Base-by-base conservation (phyloP, 129 eudicot species). In the Escallonia rubra region DNA sequence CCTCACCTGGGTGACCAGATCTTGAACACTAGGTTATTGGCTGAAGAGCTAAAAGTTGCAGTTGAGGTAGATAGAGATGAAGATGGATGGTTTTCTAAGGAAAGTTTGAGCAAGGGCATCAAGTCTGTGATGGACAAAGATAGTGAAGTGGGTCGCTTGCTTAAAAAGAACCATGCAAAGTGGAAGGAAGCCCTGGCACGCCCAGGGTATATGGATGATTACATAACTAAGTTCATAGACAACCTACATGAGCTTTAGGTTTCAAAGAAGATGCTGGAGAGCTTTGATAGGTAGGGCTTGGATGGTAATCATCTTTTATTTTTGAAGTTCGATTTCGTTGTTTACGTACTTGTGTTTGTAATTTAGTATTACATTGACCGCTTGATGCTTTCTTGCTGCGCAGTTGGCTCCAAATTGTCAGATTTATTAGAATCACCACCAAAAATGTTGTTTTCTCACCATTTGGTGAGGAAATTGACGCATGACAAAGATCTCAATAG, bases 1-100 rank as follows among this genome's bases (percentile, higher is more conserved):
- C 89, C 89, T 10, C 74, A 72, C 7, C n/a, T 76, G 57, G 85
- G 74, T 64, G 89, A 83, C 60, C 85, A 83, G 15, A 73, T 79
- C 1, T 8, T 83, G 64, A 83, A 83, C 64, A 61, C 89, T 2
- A 72, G 82, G 66, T 14, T 83, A 8, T 60, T 83, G 69, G 82
- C 77, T 8, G 77, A 64, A 47, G 89, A 83, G 46, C 42, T 83
- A 15, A 70, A 76, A 69, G 89, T 79, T 61, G 89, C 72, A 8
- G 82, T 83, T 16, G 85, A 83, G 72, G 82, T 83, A 61, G 75
- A 68, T 66, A 69, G 78, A 46, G 80, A 76, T 2, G 74, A 72
- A 7, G 73, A 60, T 72, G 85, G 75, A 41, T 68, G 79, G 85
- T 77, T 83, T 41, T 72, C 82, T 0, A 79, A 65, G 66, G 89